These are phyloP conservation scores for Peronospora farinosa DNA, from an alignment of 352 stramenopile species.

Conservation along the genomic window DNA sequence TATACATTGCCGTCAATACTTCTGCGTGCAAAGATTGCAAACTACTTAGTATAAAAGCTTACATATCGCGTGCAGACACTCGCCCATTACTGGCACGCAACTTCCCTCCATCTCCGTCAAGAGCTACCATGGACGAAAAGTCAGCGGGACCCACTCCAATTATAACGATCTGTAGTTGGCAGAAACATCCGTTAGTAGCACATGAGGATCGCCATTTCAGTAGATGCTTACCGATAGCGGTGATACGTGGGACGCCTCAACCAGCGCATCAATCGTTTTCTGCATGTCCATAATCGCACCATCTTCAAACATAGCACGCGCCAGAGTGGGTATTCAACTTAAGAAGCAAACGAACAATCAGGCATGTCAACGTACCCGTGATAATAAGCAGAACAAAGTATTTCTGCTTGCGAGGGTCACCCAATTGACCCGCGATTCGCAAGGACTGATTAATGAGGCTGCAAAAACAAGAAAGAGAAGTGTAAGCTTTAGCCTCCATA, in stretches of 20 bases:
- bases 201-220: not conserved
- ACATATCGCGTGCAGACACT: slow-evolving; percentile 52
- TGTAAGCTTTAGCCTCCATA: slow-evolving; percentile 6
- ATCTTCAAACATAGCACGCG: slow-evolving; percentile 27
- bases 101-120: slow-evolving; percentile 54
- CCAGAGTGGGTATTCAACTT: slow-evolving; percentile 1
- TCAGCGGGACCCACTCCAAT: slow-evolving; percentile 67
- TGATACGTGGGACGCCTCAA: slow-evolving; percentile 45
- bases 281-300: slow-evolving; percentile 87
- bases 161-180: slow-evolving; percentile 54
- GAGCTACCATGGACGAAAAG: slow-evolving; percentile 59
- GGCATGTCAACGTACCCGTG: slow-evolving; percentile 28
- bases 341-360: not conserved
- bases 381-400: slow-evolving; percentile 87
- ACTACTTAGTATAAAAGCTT: slow-evolving; percentile 10
- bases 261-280: slow-evolving; percentile 46
- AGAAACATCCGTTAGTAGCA: slow-evolving; percentile 4
- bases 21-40: not conserved
- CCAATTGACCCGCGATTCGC: slow-evolving; percentile 34
- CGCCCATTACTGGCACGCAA: slow-evolving; percentile 37
- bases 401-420: slow-evolving; percentile 55
- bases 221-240: slow-evolving; percentile 36
- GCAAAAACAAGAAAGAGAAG: not conserved
- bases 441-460: slow-evolving; percentile 55
- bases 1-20: slow-evolving; percentile 5